Evolutionary conservation across 2,329 filamentous ascomycete genomes (phyloP), one percentile per base, ranked within the genome.

Genomic region (Fusarium tanahbumbuense): DNA sequence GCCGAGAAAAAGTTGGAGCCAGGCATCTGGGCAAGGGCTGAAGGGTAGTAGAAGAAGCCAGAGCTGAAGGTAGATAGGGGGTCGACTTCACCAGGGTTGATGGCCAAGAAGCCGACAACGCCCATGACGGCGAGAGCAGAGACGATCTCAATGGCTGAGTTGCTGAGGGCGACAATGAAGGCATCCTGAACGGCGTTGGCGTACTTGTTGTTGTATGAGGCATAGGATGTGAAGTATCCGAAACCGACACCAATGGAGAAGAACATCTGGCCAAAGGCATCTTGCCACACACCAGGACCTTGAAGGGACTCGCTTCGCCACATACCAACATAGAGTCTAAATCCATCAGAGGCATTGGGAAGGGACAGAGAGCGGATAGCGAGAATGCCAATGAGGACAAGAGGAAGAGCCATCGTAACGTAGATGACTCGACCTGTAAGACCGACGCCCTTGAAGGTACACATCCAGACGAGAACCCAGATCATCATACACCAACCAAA

Each of bases 401-500:
- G 83, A 0, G 86, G 86, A 9, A 88, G 70, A 1, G 84, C 86
- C 84, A 88, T 88, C 3, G 86, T 87, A 71, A 86, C 80, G 71
- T 87, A 88, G 1, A 87, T 84, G 9, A 86, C 86, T 6, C 85
- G 82, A 3, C 85, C 86, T 0, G 85, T 87, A 41, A 86, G 74
- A 0, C 84, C 84, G 16, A 89, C 84, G 15, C 87, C 84, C 56
- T 85, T 85, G 74, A 87, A 87, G 68, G 88, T 86, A 60, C 85
- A 87, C 22, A 88, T 71, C 85, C 86, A 87, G 32, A 88, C 82
- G 8, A 87, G 56, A 70, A 87, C 84, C 85, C 86, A 87, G 58
- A 85, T 83, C 67, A 88, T 87, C 20, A 83, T 78, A 25, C 78
- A 82, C 86, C 86, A 88, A 1, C 83, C 84, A 1, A 85, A 84